These are phyloP conservation scores for Borovskyia barvae DNA, from an alignment of 208 protist genomes.

Conservation along the genomic window DNA sequence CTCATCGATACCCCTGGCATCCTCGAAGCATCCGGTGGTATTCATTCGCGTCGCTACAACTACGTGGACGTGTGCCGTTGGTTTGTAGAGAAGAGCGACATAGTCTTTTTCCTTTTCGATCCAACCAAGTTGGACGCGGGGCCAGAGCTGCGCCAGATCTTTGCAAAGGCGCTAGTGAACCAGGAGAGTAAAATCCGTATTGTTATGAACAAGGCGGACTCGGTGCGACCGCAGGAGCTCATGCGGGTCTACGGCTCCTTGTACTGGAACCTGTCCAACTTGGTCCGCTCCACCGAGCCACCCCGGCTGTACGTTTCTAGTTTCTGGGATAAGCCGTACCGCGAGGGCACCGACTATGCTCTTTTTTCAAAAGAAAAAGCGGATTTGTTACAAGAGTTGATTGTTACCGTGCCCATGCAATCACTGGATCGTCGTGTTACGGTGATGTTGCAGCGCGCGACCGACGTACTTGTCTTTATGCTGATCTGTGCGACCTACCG, in stretches of 20 bases:
- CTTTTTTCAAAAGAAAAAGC: conserved; percentile 89
- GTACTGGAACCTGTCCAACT: conserved; percentile 96
- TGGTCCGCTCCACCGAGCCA: conserved; percentile 94
- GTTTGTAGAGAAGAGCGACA: conserved; percentile 94
- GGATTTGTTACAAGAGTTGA: conserved; percentile 87
- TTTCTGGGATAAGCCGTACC: conserved; percentile 95
- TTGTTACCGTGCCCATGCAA: conserved; percentile 80
- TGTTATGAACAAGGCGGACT: conserved; percentile 98
- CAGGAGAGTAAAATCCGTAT: conserved; percentile 96
- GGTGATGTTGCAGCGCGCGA: conserved; percentile 75
- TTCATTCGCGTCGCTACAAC: conserved; percentile 68
- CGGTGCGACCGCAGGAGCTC: conserved; percentile 91
- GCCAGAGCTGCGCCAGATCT: conserved; percentile 67
- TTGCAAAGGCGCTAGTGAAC: conserved; percentile 65
- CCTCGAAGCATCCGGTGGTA: conserved; percentile 88
- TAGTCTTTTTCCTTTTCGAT: conserved; percentile 97
- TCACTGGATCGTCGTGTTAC: conserved; percentile 91
- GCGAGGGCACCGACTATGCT: conserved; percentile 60
- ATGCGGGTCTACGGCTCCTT: conserved; percentile 97
- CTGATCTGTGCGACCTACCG: conserved; percentile 66
- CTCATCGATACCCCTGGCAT: conserved; percentile 97
- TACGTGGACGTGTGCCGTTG: conserved; percentile 83
- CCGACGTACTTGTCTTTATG: conserved; percentile 82
- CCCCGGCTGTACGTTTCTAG: conserved; percentile 96
- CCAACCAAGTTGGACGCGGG: conserved; percentile 97